Evolutionary conservation across 768 basidiomycete species (phyloP), one percentile per base, ranked within the genome.

Genomic region (Ramaria rubella): DNA sequence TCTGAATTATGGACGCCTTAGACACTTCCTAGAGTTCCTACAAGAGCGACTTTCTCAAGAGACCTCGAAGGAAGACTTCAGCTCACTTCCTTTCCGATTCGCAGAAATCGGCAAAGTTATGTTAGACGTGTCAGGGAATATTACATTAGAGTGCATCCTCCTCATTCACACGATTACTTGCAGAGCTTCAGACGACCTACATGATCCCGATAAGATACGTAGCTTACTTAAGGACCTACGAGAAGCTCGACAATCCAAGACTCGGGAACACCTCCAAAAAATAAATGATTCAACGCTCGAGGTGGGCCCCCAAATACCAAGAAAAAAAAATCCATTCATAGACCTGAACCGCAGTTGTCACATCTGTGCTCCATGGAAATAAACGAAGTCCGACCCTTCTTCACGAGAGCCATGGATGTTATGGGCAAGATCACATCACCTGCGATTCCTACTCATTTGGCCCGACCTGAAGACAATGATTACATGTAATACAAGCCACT

Each of bases 181-280:
- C 55, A 97, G 95, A 0, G 94, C 95, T 0, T 78, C 91, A 8
- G 94, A 98, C 65, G 94, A 99, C 62, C 73, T 97, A 7, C 81
- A 86, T 53, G 83, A 85, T 57, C 82, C 94, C 4, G 92, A 96
- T 55, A 87, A 83, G 62, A 74, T 98, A 21, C 81, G 90, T 5
- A 85, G 85, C 5, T 71, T 98, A 2, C 78, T 98, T 19, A 94
- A 98, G 68, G 94, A 96, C 66, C 75, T 98, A n/a, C 86, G 94
- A 12, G 94, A 98, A 73, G 91, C 90, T 12, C 80, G 96, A 36
- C 95, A 97, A 68, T 88, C 94, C 7, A 99, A 99, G 67, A 86
- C 89, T 71, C 75, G 94, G 59, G 82, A 88, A 54, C 94, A 94
- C 77, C 72, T 98, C 2, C 76, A 79, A 58, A 81, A 80, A 58